Evolutionary conservation across 345 rosid genomes (phyloP), one percentile per base, ranked within the genome.

Genomic region (Fremontodendron californicum): DNA sequence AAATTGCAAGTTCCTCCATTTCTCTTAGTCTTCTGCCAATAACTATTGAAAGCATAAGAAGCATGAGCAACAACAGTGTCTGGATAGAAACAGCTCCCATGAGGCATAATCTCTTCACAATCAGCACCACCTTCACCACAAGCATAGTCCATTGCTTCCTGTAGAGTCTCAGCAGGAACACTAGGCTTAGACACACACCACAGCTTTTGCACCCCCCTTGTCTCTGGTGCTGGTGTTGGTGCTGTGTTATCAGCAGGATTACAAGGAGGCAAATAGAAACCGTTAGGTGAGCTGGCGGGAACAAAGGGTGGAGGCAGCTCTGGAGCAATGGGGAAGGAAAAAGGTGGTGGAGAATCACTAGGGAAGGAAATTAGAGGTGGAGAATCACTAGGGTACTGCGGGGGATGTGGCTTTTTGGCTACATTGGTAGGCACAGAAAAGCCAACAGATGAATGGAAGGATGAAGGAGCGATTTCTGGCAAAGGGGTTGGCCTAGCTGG

Each of bases 101-200:
- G 73, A 12, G 93, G 86, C 79, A 57, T 73, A 4, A 89, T 89
- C 81, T 83, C 93, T 61, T 85, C 86, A 68, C 93, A 91, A 75
- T 86, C 83, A 6, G 85, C 95, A 61, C 90, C 93, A 49, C 89
- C 91, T 72, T 84, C 81, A 74, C 93, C 93, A 57, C 91, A 91
- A 23, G 95, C 93, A 64, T 81, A 89, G 75, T 91, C 95, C 86
- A 89, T 72, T 6, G 89, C 88, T 69, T 88, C 86, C 65, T 89
- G 95, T 73, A 89, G 73, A 13, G 85, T 88, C 55, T 86, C 91
- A 37, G 84, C 86, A 4, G 93, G 87, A 29, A 91, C 91, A 71
- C 78, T 85, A 37, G 94, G 93, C 84, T 89, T 89, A 55, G 90
- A 89, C 40, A 91, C 91, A 51, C 95, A 88, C 95, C 93, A 91